phyloP scores from a whole-genome alignment of 768 basidiomycete genomes.

The Tulasnella sp. region DNA sequence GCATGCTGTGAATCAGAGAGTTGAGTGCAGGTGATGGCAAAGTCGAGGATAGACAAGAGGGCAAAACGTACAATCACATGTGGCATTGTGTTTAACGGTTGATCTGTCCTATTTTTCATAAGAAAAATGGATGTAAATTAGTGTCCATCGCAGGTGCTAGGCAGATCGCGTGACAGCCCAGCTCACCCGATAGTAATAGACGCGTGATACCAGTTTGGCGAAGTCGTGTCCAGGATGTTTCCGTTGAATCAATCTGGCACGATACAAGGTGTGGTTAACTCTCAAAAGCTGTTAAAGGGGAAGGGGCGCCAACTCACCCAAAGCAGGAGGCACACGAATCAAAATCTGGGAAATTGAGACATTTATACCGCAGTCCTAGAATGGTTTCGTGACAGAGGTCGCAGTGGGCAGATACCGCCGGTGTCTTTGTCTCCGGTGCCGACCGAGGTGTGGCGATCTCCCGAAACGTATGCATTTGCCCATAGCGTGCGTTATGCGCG shows the following conservation, averaged over 20 bases:
- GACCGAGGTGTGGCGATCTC: no score
- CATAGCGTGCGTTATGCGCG: no score
- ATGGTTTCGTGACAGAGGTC: neutral
- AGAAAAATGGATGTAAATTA: neutral
- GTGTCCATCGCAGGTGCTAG: neutral
- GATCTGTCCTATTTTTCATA: neutral
- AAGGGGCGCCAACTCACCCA: neutral
- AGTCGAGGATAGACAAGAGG: neutral
- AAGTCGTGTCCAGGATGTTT: constrained; percentile 64
- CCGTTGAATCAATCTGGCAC: neutral
- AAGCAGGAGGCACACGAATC: constrained; percentile 1
- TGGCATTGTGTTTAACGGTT: constrained; percentile 18
- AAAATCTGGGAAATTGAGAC: neutral
- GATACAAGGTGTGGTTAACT: neutral
- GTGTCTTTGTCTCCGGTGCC: no score
- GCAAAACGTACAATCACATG: constrained; percentile 15
- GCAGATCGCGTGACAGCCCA: neutral
- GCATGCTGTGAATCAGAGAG: constrained; percentile 41
- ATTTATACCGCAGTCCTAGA: neutral
- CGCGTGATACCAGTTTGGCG: constrained; percentile 45
- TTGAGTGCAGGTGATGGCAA: no score
- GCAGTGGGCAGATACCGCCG: no score
- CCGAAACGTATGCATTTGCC: no score
- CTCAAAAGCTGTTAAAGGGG: neutral
- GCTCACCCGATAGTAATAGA: constrained; percentile 34